Percentiles rank a stretch among this genome's conserved stretches.
phyloP scores from a whole-genome alignment of 129 eudicot species.

The Lonicera japonica region DNA sequence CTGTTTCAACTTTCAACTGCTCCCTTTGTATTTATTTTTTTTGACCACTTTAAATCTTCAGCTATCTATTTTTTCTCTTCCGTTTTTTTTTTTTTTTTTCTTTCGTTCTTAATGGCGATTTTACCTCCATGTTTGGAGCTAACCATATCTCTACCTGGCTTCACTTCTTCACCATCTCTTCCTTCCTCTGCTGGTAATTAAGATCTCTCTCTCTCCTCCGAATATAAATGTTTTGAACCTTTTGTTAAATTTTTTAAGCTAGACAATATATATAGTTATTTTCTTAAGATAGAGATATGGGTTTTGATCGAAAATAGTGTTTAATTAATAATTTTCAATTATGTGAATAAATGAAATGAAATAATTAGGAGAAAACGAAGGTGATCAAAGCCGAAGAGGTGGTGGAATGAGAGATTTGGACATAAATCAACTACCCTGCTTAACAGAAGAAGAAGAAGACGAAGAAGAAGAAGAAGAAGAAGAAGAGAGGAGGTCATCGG shows the following conservation, averaged over 20 bases:
- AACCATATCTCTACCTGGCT: constrained; percentile 37
- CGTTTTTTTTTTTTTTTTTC: neutral
- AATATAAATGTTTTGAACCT: too few species aligned
- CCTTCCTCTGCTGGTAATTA: constrained; percentile 13
- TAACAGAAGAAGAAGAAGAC: constrained; percentile 14
- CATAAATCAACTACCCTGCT: constrained; percentile 47
- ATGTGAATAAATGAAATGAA: too few species aligned
- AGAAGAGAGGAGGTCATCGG: constrained; percentile 18
- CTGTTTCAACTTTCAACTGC: neutral
- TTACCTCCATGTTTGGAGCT: constrained; percentile 30
- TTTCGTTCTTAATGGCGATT: constrained; percentile 19
- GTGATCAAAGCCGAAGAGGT: constrained; percentile 16
- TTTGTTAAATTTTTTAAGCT: too few species aligned
- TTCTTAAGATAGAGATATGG: too few species aligned
- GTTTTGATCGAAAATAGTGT: too few species aligned
- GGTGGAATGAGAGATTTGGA: constrained; percentile 34
- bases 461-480: constrained; percentile 44
- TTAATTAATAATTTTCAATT: too few species aligned
- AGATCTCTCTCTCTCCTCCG: neutral
- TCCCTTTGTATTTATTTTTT: neutral
- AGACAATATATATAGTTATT: too few species aligned
- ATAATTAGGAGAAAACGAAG: too few species aligned
- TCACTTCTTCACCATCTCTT: constrained; percentile 23
- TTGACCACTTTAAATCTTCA: neutral
- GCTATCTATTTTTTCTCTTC: constrained; percentile 4